phyloP scores from a whole-genome alignment of 768 basidiomycete species.

The Xerocomus potaroensis region DNA sequence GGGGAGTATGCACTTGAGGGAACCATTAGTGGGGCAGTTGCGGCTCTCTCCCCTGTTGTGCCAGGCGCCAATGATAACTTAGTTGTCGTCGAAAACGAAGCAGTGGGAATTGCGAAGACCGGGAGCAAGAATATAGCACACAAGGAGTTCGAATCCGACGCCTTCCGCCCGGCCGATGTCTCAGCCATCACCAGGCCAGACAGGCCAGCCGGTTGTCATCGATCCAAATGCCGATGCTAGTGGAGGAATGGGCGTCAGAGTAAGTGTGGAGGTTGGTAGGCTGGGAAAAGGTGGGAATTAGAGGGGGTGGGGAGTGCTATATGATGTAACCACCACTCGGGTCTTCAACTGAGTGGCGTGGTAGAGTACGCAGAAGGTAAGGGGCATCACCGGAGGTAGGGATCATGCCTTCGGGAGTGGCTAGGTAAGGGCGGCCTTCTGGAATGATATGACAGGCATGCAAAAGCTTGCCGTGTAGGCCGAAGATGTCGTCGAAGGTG shows the following conservation, averaged over 20 bases:
- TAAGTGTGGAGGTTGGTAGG: conserved; percentile 4
- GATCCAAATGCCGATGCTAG: conserved; percentile 8
- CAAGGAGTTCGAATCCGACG: conserved; percentile 40
- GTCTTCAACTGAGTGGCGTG: not conserved
- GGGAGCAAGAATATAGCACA: not conserved
- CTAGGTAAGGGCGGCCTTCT: not conserved
- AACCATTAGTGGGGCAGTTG: not conserved
- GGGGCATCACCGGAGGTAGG: not conserved
- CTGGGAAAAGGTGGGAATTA: conserved; percentile 4
- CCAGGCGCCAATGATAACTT: not conserved
- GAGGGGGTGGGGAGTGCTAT: not conserved
- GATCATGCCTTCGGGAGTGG: not conserved
- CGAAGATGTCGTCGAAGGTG: not conserved
- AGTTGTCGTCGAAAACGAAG: not conserved
- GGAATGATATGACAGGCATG: not conserved
- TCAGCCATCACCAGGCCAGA: conserved; percentile 16
- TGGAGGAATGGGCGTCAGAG: conserved; percentile 16
- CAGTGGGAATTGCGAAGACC: not conserved
- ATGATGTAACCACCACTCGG: not conserved
- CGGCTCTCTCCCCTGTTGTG: not conserved
- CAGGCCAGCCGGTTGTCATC: conserved; percentile 23
- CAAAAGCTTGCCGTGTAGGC: not conserved
- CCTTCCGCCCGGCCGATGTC: conserved; percentile 49
- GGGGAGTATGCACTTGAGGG: not conserved
- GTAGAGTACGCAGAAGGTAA: not conserved